Base-by-base conservation (phyloP, 1,284 basidiomycete species). In the Ustilago esculenta region DNA sequence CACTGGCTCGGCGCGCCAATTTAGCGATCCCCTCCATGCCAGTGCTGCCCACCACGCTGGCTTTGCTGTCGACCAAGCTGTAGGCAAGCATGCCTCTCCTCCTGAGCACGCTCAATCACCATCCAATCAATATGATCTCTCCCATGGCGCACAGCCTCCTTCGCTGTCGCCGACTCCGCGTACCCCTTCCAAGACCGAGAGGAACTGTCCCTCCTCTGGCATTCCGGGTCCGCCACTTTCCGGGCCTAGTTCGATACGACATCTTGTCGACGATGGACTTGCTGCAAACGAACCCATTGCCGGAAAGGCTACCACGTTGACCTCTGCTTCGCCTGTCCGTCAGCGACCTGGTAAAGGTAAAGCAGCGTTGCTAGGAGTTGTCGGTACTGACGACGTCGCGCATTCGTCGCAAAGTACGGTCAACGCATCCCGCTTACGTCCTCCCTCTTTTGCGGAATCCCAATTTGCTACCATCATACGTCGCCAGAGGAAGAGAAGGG, bases 381-480 rank as follows among this genome's bases (percentile, higher is more conserved):
- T 15, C 11, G 20, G 15, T 6, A 2, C 29, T 0, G 11, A 25
- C 4, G 40, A 40, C 8, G 41, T 24, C 9, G 14, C 42, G 2
- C 25, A 33, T 3, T 7, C 17, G 11, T 29, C 32, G 9, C 4
- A 17, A 5, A 12, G 29, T 21, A 11, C 27, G 6, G 24, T 42
- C 10, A 17, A 20, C 17, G 11, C 48, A 9, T 21, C 50, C 10
- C 8, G 24, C 23, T 45, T 60, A 3, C 49, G 58, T 3, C 73
- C 73, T 12, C 73, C 73, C 2, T 67, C 58, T 4, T 73, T 74
- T 37, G 71, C 71, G 36, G 69, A 76, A 43, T 71, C 67, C 0
- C 73, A 76, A 35, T 76, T 76, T 39, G 71, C 71, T 14, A 76
- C 73, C 33, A 76, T 76, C 60, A 63, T 76, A 23, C 59, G 73